Conservation (phyloP, 1,284 basidiomycete species). For the Leccinum pallidistipes region DNA sequence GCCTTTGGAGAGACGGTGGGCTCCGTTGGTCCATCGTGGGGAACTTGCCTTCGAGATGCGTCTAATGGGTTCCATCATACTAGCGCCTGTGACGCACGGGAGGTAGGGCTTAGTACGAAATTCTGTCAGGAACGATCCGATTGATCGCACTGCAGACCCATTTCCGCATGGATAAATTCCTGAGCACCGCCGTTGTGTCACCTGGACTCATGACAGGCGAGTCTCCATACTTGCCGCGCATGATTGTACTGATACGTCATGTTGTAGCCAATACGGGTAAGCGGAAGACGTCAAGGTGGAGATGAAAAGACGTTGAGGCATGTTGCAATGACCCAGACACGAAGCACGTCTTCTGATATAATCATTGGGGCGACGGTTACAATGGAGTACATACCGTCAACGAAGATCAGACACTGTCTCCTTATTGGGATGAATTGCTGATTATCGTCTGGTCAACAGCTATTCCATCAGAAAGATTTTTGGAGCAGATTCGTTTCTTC, state of each 20-base stretch:
- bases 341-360: slow-evolving; percentile 21
- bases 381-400: neutral
- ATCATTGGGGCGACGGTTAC: neutral
- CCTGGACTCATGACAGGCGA: slow-evolving; percentile 9
- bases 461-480: too few species aligned
- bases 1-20: too few species aligned
- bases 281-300: slow-evolving; percentile 16
- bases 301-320: slow-evolving; percentile 20
- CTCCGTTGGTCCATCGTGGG: too few species aligned
- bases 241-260: neutral
- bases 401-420: neutral
- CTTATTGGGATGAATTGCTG: too few species aligned
- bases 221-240: neutral
- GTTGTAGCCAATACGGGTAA: slow-evolving; percentile 36
- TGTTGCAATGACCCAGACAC: slow-evolving; percentile 40
- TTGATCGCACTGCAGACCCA: slow-evolving; percentile 30
- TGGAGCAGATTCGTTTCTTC: too few species aligned
- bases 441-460: too few species aligned
- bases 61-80: slow-evolving; percentile 44
- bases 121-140: slow-evolving; percentile 51
- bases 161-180: slow-evolving; percentile 27
- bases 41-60: slow-evolving; percentile 37
- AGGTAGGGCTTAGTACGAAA: slow-evolving; percentile 42
- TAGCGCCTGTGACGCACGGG: slow-evolving; percentile 52
- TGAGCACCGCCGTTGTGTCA: slow-evolving; percentile 14